Base-by-base conservation (phyloP, 2,329 filamentous ascomycete species). In the Aspergillus sojae region DNA sequence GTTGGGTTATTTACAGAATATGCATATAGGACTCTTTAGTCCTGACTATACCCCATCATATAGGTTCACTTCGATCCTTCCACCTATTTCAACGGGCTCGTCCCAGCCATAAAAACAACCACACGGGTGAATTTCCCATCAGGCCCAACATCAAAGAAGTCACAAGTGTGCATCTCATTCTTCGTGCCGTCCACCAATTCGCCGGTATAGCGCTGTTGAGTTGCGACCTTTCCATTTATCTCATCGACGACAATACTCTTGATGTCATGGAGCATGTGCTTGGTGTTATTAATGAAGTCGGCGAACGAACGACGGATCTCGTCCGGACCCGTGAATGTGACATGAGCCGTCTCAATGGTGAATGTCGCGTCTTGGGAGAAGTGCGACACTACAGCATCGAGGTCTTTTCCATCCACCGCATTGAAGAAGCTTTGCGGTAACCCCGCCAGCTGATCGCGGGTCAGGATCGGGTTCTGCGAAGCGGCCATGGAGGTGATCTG, bases 341-440 rank as follows among this genome's bases (percentile, higher is more conserved):
- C 39, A 19, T 59, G 52, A 9, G 21, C 56, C 3, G 62, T 65
- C 19, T 53, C 16, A 2, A 65, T 41, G 19, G 57, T 62, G 43
- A 65, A 56, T 3, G 57, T 65, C 6, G 63, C 63, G 32, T 59
- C 21, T 2, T 36, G 57, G n/a, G 60, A 39, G 39, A 65, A 63
- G n/a, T 53, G 57, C 3, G 57, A 36, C n/a, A 59, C 1, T 6
- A 46, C 32, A 1, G 5, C 16, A 0, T 59, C 26, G 45, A 62
- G 11, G 39, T 60, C 52, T 19, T 21, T 14, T 11, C 16, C 11
- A 19, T 65, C 62, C 14, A 65, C 36, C 1, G 50, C 41, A 16
- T 21, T 10, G 39, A 62, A 63, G 53, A 45, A 65, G 45, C 36
- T 60, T 21, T 14, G 41, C 26, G 39, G 12, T 23, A 16, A 9